Conservation (phyloP, 257 asterid species). For the Cruciata laevipes region DNA sequence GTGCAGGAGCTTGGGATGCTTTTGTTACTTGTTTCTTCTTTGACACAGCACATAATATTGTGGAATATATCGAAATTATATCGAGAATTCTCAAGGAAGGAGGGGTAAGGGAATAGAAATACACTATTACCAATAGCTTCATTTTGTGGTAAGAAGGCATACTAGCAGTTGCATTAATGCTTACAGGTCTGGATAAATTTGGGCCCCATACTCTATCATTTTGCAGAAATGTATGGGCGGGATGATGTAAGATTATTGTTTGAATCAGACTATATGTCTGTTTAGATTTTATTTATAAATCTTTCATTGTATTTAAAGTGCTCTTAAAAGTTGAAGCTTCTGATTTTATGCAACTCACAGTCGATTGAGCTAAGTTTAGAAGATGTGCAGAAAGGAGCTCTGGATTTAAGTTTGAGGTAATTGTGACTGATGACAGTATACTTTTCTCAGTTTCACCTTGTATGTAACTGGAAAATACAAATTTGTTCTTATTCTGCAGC, state of each 20-base stretch:
- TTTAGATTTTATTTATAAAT: no score
- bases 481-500: slow-evolving; percentile 35
- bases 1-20: slow-evolving; percentile 93
- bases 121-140: slow-evolving; percentile 10
- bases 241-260: slow-evolving; percentile 64
- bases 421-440: neutral
- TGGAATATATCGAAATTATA: slow-evolving; percentile 80
- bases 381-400: slow-evolving; percentile 80
- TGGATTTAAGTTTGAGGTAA: slow-evolving; percentile 84
- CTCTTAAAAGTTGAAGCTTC: neutral
- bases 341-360: slow-evolving; percentile 29
- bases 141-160: neutral
- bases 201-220: slow-evolving; percentile 95
- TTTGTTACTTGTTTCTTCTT: slow-evolving; percentile 95
- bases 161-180: slow-evolving; percentile 22
- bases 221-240: slow-evolving; percentile 69
- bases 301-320: slow-evolving; percentile 5
- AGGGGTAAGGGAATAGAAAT: slow-evolving; percentile 58
- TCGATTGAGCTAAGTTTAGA: slow-evolving; percentile 94
- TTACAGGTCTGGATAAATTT: slow-evolving; percentile 92
- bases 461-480: neutral
- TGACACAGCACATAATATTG: slow-evolving; percentile 97
- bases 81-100: slow-evolving; percentile 83
- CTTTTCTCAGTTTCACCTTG: slow-evolving; percentile 3
- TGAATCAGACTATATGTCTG: slow-evolving; percentile 2